A percentile compares a stretch with the other conserved stretches of the same genome.
These are phyloP conservation scores for Ciborinia camelliae DNA, from an alignment of 2,329 filamentous ascomycete genomes.

Conservation along the genomic window DNA sequence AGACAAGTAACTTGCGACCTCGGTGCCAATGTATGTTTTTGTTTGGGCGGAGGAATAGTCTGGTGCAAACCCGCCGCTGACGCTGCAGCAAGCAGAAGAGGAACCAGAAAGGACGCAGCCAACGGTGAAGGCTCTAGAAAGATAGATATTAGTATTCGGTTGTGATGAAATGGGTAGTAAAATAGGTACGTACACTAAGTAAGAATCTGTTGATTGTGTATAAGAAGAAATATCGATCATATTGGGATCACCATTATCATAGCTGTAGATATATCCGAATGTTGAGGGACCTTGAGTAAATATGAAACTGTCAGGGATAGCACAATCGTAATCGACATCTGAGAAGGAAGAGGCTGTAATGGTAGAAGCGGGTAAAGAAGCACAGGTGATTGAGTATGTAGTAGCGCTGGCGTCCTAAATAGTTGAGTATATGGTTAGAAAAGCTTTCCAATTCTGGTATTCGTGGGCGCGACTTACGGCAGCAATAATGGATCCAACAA, in stretches of 20 bases:
- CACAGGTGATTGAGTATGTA: conserved; percentile 18
- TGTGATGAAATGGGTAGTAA: neutral
- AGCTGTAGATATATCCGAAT: conserved; percentile 22
- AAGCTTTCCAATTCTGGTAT: neutral
- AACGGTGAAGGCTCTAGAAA: conserved; percentile 16
- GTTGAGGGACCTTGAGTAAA: conserved; percentile 33
- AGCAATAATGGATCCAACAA: conserved; percentile 18
- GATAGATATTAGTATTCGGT: neutral
- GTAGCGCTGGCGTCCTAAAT: conserved; percentile 23
- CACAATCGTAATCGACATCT: conserved; percentile 19
- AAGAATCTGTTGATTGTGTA: neutral
- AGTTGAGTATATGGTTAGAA: neutral
- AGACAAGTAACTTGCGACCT: neutral
- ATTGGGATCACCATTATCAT: neutral
- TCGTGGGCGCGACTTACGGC: neutral
- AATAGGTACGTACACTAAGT: neutral
- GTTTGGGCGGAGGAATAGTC: neutral
- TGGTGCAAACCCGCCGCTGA: neutral
- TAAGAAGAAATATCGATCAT: neutral
- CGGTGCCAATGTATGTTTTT: conserved; percentile 14
- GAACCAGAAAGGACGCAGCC: conserved; percentile 25
- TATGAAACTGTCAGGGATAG: conserved; percentile 26
- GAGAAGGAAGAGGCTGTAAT: conserved; percentile 25
- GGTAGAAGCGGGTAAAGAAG: conserved; percentile 21
- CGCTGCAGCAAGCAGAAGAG: conserved; percentile 22